A percentile compares a stretch with the other conserved stretches of the same genome.
Conservation (phyloP, 768 basidiomycete genomes). For the Hypholoma sublateritium region DNA sequence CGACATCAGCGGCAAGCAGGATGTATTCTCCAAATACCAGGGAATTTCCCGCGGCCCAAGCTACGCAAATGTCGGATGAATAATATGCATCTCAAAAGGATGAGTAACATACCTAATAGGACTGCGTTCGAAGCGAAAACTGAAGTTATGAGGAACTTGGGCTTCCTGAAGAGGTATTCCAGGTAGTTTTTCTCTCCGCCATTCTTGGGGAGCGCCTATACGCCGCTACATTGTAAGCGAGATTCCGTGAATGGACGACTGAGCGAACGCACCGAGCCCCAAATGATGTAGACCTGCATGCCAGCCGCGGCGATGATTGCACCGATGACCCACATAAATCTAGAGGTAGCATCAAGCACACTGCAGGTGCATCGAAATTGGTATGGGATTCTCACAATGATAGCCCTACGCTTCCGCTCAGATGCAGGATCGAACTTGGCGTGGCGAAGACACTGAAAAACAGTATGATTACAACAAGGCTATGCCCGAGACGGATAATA, state of each 20-base stretch:
- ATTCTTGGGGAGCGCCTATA: conserved; percentile 54
- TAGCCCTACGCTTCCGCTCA: conserved; percentile 42
- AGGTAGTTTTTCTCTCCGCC: conserved; percentile 77
- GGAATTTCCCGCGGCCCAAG: conserved; percentile 43
- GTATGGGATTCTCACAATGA: conserved; percentile 25
- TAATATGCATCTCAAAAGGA: background rate
- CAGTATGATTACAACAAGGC: background rate
- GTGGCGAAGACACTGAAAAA: conserved; percentile 39
- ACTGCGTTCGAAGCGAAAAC: conserved; percentile 54
- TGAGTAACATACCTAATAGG: conserved; percentile 36
- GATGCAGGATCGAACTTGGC: conserved; percentile 35
- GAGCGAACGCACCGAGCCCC: conserved; percentile 32
- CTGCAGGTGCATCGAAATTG: too few relatives aligned
- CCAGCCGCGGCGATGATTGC: conserved; percentile 38
- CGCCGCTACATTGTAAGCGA: background rate
- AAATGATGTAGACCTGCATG: conserved; percentile 40
- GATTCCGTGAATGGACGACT: background rate
- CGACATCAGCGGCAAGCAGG: conserved; percentile 31
- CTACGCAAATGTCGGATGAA: conserved; percentile 12
- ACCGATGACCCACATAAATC: conserved; percentile 44
- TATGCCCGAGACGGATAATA: background rate
- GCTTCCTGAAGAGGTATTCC: conserved; percentile 58
- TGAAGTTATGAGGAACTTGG: conserved; percentile 55
- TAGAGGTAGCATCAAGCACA: conserved; percentile 1
- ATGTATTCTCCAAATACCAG: conserved; percentile 63